phyloP scores from a whole-genome alignment of 495 filamentous ascomycete genomes.

The Rostrohypoxylon terebratum region DNA sequence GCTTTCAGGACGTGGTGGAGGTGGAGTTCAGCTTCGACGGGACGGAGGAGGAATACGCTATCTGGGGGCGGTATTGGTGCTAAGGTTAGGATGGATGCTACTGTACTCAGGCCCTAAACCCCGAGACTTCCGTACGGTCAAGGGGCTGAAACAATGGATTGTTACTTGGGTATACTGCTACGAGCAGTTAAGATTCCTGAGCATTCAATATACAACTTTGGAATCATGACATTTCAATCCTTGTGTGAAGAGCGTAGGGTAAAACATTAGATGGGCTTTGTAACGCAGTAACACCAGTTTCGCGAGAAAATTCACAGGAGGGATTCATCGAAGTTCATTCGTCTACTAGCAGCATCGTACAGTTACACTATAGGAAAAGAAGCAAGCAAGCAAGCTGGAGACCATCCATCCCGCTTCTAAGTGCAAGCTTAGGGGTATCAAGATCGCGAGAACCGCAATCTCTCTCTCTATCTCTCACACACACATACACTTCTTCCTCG shows the following conservation, averaged over 20 bases:
- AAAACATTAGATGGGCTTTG: background rate
- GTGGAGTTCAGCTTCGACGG: slow-evolving; percentile 70
- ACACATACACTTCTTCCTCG: too few species aligned
- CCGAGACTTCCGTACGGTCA: background rate
- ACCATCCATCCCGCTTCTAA: background rate
- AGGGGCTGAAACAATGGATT: background rate
- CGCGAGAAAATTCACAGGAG: background rate
- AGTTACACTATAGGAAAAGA: slow-evolving; percentile 29
- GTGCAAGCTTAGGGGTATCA: slow-evolving; percentile 30
- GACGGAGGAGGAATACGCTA: slow-evolving; percentile 64
- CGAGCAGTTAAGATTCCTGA: too few species aligned
- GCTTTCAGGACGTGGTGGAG: slow-evolving; percentile 81
- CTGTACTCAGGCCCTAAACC: background rate
- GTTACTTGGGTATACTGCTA: too few species aligned
- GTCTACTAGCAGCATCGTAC: slow-evolving; percentile 26
- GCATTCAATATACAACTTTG: too few species aligned
- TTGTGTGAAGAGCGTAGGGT: background rate
- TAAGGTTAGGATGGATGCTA: slow-evolving; percentile 47
- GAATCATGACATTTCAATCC: too few species aligned
- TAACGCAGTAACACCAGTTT: background rate
- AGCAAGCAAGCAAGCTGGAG: background rate
- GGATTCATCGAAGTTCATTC: background rate
- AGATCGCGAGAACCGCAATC: slow-evolving; percentile 21
- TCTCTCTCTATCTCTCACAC: too few species aligned
- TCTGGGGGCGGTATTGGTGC: slow-evolving; percentile 82